Base-by-base conservation (phyloP, 306 rosid species). In the Medicago arabica region DNA sequence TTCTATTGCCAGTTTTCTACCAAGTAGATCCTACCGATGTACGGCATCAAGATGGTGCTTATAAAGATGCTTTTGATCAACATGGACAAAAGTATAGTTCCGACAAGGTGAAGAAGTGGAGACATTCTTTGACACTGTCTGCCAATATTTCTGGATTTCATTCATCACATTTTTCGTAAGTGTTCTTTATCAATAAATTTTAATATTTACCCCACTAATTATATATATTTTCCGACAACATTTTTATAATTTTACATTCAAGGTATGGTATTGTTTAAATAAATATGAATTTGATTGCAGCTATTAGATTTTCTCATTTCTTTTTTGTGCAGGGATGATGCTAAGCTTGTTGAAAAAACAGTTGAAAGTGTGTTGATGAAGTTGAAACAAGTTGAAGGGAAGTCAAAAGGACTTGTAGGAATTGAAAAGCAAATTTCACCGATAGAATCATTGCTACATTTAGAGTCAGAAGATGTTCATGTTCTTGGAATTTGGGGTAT, bases 401-500 rank as follows among this genome's bases (percentile, higher is more conserved):
- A 39, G 9, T 15, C 58, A 15, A 43, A 62, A 41, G 74, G 28
- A 17, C 73, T 76, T 25, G 17, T 76, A 18, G 78, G 85, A 71
- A 72, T 82, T 57, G 59, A 46, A 4, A 23, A 46, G 47, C 78
- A 12, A 21, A 76, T 76, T 23, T 15, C 63, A 25, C 55, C 13
- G 14, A 7, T 81, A 17, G 68, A 81, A 62, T 75, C 63, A 1
- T 31, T 69, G 60, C 17, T 81, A 2, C 41, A 36, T 18, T 7
- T 16, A 44, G 69, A 41, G 0, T 58, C 36, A 7, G 2, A 9
- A 4, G 39, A 25, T 71, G 81, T 76, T 0, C 47, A 10, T 11
- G 4, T 76, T 7, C 15, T 82, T 46, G 75, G 81, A 23, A 82
- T 82, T 1, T 71, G 75, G 78, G 85, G 71, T 4, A 71, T 76